Conservation (phyloP, 169 alveolate species). For the Plasmodium fragile region DNA sequence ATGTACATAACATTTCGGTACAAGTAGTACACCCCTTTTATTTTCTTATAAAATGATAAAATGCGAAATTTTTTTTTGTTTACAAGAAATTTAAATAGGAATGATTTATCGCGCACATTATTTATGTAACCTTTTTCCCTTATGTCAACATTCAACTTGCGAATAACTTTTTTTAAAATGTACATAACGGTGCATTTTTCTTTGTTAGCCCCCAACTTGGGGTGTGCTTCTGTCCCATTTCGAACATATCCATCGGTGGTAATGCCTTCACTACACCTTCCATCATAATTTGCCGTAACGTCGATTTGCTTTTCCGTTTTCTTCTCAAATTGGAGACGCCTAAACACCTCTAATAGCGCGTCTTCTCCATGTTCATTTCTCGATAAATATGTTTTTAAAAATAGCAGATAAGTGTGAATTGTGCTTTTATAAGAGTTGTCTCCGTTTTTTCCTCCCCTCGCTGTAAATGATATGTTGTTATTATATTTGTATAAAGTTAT, state of each 20-base stretch:
- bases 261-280: neutral
- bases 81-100: conserved; percentile 47
- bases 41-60: conserved; percentile 51
- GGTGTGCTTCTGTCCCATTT: neutral
- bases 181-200: neutral
- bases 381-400: conserved; percentile 35
- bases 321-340: neutral
- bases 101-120: conserved; percentile 33
- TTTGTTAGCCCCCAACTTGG: conserved; percentile 2
- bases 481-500: conserved; percentile 19
- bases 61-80: conserved; percentile 25
- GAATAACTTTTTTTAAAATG: conserved; percentile 23
- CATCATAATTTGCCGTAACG: neutral
- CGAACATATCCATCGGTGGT: neutral
- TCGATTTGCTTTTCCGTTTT: conserved; percentile 1
- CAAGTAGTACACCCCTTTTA: conserved; percentile 41
- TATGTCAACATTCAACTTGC: conserved; percentile 4
- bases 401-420: conserved; percentile 16
- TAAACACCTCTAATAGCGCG: neutral
- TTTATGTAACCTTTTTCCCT: conserved; percentile 33
- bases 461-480: conserved; percentile 29
- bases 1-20: conserved; percentile 43
- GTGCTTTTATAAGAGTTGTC: conserved; percentile 1
- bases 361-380: conserved; percentile 10
- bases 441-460: conserved; percentile 4